Evolutionary conservation across 2,329 filamentous ascomycete genomes (phyloP), one percentile per base, ranked within the genome.

Genomic region (Arachnomyces sp.): DNA sequence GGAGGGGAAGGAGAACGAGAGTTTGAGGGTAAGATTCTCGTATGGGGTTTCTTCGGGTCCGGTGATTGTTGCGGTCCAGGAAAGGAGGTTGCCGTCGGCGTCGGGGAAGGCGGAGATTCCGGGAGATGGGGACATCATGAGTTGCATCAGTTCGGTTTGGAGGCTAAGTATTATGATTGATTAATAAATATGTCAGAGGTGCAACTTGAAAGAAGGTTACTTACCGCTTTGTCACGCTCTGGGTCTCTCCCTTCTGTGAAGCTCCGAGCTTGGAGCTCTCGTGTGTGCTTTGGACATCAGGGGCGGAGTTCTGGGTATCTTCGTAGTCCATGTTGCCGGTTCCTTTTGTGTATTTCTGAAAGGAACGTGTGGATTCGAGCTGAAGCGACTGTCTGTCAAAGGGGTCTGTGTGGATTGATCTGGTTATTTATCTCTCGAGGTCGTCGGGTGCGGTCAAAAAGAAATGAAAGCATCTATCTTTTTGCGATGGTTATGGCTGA

Each of bases 71-170:
- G 87, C 93, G 30, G 82, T 88, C 92, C 92, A 98, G 28, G 80
- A 80, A 55, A 94, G 81, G 48, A 95, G 77, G 70, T 95, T 92
- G 61, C 87, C 86, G 60, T 93, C 86, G 28, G 82, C 82, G 44
- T 86, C 83, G 18, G 92, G 92, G 64, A 98, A 98, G 48, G 93
- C 93, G 41, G 89, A 95, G 57, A 96, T 82, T 51, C 92, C 92
- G 11, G 89, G 87, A 1, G 90, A 89, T 2, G 89, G 83, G 31
- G 89, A 89, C 54, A 88, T 89, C 92, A 98, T 96, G 53, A 98
- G 80, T 64, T 92, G 84, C 90, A 98, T 96, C 52, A 98, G 77
- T 68, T 98, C 92, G 36, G 89, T 93, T 68, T 98, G 92, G 42
- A 98, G 75, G 56, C 92, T 96, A 58, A 25, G 46, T 8, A 28